phyloP scores from a whole-genome alignment of 495 filamentous ascomycete species.

The Collariella sp. region DNA sequence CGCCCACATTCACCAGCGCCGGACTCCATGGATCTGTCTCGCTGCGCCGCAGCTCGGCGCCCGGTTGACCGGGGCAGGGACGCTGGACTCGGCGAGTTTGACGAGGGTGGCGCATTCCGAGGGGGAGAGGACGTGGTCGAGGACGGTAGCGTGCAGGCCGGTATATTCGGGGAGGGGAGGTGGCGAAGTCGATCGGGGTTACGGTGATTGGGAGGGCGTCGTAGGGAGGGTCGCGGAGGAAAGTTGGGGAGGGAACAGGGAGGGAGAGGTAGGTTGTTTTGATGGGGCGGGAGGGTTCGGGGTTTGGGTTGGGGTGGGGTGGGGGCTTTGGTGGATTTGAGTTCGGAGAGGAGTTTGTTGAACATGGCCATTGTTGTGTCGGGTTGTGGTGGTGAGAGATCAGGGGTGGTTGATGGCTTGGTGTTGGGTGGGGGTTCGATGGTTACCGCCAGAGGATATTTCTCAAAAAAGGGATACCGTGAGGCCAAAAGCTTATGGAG shows the following conservation, averaged over 20 bases:
- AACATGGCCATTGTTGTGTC: too few species aligned
- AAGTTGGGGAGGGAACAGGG: slow-evolving; percentile 22
- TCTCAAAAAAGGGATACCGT: too few species aligned
- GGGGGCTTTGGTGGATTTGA: background rate
- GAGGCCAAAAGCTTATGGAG: too few species aligned
- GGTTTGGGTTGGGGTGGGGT: background rate
- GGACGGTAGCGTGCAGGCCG: slow-evolving; percentile 48
- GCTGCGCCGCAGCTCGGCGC: background rate
- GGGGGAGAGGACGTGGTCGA: slow-evolving; percentile 55
- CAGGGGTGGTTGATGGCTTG: background rate
- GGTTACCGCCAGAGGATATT: too few species aligned
- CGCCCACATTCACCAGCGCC: slow-evolving; percentile 63
- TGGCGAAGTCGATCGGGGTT: slow-evolving; percentile 44
- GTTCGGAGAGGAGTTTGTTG: background rate
- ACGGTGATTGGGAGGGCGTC: slow-evolving; percentile 21
- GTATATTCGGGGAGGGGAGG: slow-evolving; percentile 48
- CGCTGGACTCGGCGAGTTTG: slow-evolving; percentile 46
- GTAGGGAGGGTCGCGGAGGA: slow-evolving; percentile 14
- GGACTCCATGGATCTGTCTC: slow-evolving; percentile 42
- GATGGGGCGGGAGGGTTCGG: slow-evolving; percentile 8
- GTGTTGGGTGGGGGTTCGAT: too few species aligned
- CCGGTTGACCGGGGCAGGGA: slow-evolving; percentile 14
- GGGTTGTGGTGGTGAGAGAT: background rate
- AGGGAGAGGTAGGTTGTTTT: slow-evolving; percentile 26
- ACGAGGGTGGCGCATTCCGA: slow-evolving; percentile 53